Base-by-base conservation (phyloP, 1,139 yeast species). In the Taphrina pruni region DNA sequence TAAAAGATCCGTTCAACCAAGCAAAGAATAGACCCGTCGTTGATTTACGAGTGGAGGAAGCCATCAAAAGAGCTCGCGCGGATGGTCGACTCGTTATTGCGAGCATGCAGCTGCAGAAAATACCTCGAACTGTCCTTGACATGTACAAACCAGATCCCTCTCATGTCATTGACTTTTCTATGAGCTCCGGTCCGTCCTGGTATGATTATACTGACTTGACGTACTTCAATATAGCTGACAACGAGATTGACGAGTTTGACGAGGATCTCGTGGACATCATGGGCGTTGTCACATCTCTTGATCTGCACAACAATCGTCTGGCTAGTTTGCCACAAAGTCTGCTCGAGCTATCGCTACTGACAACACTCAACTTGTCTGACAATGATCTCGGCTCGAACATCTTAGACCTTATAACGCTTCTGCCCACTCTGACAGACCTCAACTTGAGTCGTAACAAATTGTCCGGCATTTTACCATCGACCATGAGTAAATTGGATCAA, bases 71-170 rank as follows among this genome's bases (percentile, higher is more conserved):
- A 26, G 67, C 61, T 8, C 39, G 52, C 32, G 35, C 17, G 9
- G 52, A 56, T 17, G 67, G 67, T 12, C 54, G 52, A 26, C 61
- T 64, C 21, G 55, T 17, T 32, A 64, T 64, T 20, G 60, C 67
- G 8, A 54, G 45, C 50, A 54, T 45, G 48, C 55, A 45, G 36
- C 50, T 64, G 6, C 21, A 17, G 11, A 48, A 41, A 9, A 64
- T 64, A 17, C 67, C 67, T 17, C 45, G 26, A 36, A 45, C 9
- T 12, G 67, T 64, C 17, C 38, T 41, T 51, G 57, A 64, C 56
- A 64, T 64, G 67, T 64, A 64, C 50, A 64, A 46, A 38, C 67
- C 67, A 12, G 67, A 64, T 46, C 67, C 67, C 6, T 45, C 60
- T 14, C 61, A 64, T 45, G 67, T 64, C 56, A 64, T 64, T 20